These are phyloP conservation scores for Casuarina glauca DNA, from an alignment of 306 rosid genomes.

Conservation along the genomic window DNA sequence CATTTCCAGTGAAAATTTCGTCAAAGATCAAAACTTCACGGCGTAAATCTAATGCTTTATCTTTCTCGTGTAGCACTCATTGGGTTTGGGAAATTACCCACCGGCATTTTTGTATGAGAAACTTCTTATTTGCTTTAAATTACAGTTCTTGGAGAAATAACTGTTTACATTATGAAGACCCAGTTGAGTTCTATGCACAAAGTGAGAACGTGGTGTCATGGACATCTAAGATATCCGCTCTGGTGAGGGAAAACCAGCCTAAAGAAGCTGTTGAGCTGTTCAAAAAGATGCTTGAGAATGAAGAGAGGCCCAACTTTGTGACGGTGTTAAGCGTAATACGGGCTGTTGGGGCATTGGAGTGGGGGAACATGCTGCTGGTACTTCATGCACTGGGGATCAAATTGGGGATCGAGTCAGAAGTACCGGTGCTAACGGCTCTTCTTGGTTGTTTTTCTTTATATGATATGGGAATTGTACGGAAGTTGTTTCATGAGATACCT, in stretches of 20 bases:
- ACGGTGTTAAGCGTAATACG: constrained; percentile 17
- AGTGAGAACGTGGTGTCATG: constrained; percentile 10
- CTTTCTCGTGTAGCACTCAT: constrained; percentile 10
- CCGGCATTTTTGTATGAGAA: background rate
- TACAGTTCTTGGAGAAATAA: background rate
- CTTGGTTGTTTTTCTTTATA: constrained; percentile 17
- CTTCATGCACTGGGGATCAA: constrained; percentile 20
- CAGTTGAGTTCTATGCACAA: constrained; percentile 12
- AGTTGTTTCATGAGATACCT: constrained; percentile 23
- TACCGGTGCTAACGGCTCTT: constrained; percentile 18
- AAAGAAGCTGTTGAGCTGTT: constrained; percentile 14
- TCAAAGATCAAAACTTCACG: background rate
- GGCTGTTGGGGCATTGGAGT: constrained; percentile 19
- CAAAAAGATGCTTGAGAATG: constrained; percentile 22
- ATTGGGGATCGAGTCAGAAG: constrained; percentile 25
- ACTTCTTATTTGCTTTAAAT: background rate
- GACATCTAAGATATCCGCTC: constrained; percentile 17
- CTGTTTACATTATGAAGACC: constrained; percentile 12
- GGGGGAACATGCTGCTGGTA: constrained; percentile 12
- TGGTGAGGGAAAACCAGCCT: constrained; percentile 25
- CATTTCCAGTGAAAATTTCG: background rate
- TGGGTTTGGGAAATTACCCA: constrained; percentile 9
- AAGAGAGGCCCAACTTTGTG: constrained; percentile 13
- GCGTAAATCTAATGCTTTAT: background rate
- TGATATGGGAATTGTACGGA: constrained; percentile 23